Conservation (phyloP, 2,329 filamentous ascomycete species). For the Alternaria ethzedia region DNA sequence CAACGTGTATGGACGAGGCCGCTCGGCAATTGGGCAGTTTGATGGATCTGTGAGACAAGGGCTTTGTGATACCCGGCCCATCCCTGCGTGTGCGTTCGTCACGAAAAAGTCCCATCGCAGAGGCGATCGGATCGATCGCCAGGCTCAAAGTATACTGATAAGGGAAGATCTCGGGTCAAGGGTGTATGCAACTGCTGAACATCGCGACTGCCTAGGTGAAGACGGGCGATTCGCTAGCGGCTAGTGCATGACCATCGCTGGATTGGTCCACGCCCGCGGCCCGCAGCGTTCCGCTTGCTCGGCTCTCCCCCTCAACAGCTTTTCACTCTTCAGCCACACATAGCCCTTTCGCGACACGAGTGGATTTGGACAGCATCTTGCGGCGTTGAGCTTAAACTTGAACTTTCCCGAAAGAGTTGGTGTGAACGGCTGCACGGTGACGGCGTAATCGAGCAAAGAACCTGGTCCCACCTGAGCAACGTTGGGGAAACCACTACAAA, state of each 20-base stretch:
- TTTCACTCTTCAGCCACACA: not conserved
- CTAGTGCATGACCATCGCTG: not conserved
- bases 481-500: not conserved
- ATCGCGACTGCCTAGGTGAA: not conserved
- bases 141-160: not conserved
- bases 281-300: constrained; percentile 4
- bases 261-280: not conserved
- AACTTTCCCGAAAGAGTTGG: not conserved
- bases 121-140: not conserved
- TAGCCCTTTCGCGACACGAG: not conserved
- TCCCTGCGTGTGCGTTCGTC: constrained; percentile 1
- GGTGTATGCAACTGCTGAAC: not conserved
- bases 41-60: constrained; percentile 2
- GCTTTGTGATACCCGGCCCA: not conserved
- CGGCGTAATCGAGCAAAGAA: not conserved
- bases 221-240: not conserved
- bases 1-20: constrained; percentile 1
- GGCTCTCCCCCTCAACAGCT: not conserved
- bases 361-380: not conserved
- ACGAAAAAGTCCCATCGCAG: not conserved
- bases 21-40: constrained; percentile 5
- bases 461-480: not conserved
- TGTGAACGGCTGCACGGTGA: not conserved
- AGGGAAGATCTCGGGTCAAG: not conserved
- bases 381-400: not conserved